A percentile compares a stretch with the other conserved stretches of the same genome.
These are phyloP conservation scores for Artemisia tridentata DNA, from an alignment of 129 eudicot species.

Conservation along the genomic window DNA sequence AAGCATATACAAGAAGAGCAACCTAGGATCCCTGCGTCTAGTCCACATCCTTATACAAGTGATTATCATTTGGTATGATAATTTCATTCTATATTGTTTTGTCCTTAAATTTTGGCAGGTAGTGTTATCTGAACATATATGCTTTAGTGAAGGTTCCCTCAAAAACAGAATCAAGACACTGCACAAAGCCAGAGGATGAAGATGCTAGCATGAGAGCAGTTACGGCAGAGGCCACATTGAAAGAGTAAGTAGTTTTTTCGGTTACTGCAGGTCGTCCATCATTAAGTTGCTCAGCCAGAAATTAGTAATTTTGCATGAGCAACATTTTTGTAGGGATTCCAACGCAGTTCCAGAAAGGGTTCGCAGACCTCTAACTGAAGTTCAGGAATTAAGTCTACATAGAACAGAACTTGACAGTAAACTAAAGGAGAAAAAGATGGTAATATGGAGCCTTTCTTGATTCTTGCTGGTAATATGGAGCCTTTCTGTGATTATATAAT, in stretches of 20 bases:
- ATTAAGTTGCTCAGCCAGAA: neutral
- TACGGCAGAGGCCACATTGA: conserved; percentile 23
- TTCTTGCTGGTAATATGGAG: neutral
- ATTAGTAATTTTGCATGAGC: neutral
- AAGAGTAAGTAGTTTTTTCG: conserved; percentile 42
- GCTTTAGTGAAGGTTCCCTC: conserved; percentile 51
- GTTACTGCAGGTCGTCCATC: neutral
- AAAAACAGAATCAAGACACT: conserved; percentile 20
- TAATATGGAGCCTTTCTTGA: conserved; percentile 39
- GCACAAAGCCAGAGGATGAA: conserved; percentile 35
- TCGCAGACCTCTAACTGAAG: conserved; percentile 65
- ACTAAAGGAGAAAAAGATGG: conserved; percentile 53
- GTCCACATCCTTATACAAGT: conserved; percentile 65
- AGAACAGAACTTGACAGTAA: conserved; percentile 52
- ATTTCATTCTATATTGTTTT: neutral
- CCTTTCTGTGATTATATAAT: neutral
- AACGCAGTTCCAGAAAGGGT: conserved; percentile 61
- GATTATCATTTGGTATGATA: conserved; percentile 65
- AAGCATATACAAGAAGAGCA: conserved; percentile 54
- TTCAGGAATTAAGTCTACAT: conserved; percentile 28
- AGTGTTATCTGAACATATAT: neutral
- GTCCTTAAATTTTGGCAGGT: neutral
- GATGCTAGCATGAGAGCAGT: conserved; percentile 53
- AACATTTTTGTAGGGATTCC: conserved; percentile 47
- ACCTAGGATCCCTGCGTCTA: conserved; percentile 64